Evolutionary conservation across 495 filamentous ascomycete species (phyloP).

Genomic region (Penicillium samsonianum): DNA sequence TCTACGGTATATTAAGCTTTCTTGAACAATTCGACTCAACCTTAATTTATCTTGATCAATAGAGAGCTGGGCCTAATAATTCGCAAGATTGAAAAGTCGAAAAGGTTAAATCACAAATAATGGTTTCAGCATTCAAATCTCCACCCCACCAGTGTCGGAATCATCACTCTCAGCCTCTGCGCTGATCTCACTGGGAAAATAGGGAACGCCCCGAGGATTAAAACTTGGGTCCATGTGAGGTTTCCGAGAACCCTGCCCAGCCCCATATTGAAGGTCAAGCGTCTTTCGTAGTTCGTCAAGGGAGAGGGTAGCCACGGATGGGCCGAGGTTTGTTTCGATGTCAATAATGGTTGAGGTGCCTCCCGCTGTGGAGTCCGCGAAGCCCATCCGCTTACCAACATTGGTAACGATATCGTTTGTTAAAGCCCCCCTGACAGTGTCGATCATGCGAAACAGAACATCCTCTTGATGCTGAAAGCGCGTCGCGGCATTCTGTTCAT

Average conservation of each 20-base stretch:
- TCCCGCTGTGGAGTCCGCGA: conserved; percentile 6
- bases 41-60: no score
- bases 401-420: conserved; percentile 8
- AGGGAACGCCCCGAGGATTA: background rate
- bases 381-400: conserved; percentile 5
- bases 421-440: conserved; percentile 2
- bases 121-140: no score
- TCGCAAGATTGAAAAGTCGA: no score
- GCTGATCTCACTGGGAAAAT: background rate
- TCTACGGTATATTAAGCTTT: no score
- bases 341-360: conserved; percentile 9
- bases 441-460: conserved; percentile 7
- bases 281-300: conserved; percentile 6
- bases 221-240: conserved; percentile 1
- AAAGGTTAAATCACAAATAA: no score
- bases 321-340: conserved; percentile 1
- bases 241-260: background rate
- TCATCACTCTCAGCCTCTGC: conserved; percentile 8
- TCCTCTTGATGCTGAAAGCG: conserved; percentile 8
- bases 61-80: no score
- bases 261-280: conserved; percentile 2
- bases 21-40: no score
- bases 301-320: conserved; percentile 3
- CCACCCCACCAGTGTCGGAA: conserved; percentile 5
- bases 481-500: conserved; percentile 8